These are phyloP conservation scores for Samsoniella hepiali DNA, from an alignment of 2,329 filamentous ascomycete species.

Conservation along the genomic window DNA sequence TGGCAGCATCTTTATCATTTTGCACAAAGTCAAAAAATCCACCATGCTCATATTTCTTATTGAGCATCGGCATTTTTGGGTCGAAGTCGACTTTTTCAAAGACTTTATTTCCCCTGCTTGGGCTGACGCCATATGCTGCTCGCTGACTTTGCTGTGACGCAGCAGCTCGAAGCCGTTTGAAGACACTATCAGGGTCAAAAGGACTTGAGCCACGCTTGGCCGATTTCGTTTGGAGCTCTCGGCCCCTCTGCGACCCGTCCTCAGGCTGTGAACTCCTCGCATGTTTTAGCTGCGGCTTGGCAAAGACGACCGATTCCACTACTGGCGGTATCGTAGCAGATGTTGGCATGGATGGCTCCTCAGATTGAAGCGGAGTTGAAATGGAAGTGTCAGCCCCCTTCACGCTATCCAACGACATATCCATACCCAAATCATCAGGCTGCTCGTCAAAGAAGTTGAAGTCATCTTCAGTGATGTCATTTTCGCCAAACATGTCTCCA, in stretches of 20 bases:
- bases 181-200: constrained; percentile 56
- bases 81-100: constrained; percentile 56
- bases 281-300: constrained; percentile 59
- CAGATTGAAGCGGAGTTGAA: constrained; percentile 19
- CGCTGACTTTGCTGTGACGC: constrained; percentile 28
- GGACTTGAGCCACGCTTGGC: constrained; percentile 54
- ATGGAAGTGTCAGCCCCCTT: constrained; percentile 16
- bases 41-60: constrained; percentile 57
- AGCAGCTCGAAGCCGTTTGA: constrained; percentile 54
- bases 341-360: constrained; percentile 21
- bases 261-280: constrained; percentile 52
- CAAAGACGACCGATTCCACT: constrained; percentile 42
- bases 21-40: constrained; percentile 50
- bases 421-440: constrained; percentile 41
- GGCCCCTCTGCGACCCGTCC: constrained; percentile 31
- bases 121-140: constrained; percentile 24
- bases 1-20: constrained; percentile 19
- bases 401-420: constrained; percentile 30
- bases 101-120: constrained; percentile 41
- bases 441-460: constrained; percentile 79
- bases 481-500: constrained; percentile 68
- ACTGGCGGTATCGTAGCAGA: constrained; percentile 22
- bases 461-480: constrained; percentile 75
- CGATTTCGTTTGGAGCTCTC: constrained; percentile 28
- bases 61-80: constrained; percentile 49